Conservation (phyloP, 805 yeast species). For the Candida sithepensis region DNA sequence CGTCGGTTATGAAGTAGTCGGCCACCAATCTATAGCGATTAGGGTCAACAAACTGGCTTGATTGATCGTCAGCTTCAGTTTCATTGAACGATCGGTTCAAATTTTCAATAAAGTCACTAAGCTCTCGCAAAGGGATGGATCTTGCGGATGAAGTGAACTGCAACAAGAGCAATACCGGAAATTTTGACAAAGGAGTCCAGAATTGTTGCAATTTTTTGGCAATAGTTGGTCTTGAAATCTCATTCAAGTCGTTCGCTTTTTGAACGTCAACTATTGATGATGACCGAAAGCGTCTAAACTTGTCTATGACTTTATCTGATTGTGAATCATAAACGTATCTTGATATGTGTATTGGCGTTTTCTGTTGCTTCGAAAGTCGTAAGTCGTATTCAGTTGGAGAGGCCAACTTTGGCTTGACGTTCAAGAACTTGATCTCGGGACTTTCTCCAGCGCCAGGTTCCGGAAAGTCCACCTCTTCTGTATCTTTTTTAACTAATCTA, state of each 20-base stretch:
- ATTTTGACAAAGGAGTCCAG: constrained; percentile 12
- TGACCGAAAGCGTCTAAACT: neutral
- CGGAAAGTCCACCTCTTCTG: too few relatives aligned
- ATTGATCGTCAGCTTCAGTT: neutral
- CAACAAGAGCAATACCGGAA: constrained; percentile 20
- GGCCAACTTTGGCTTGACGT: too few relatives aligned
- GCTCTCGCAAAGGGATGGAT: constrained; percentile 13
- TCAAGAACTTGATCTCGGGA: too few relatives aligned
- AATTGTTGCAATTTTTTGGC: constrained; percentile 1
- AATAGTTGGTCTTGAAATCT: neutral
- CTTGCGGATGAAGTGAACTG: constrained; percentile 7
- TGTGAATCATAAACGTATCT: constrained; percentile 8
- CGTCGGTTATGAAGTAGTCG: constrained; percentile 18
- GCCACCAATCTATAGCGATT: constrained; percentile 16
- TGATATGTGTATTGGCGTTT: neutral
- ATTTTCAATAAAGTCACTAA: constrained; percentile 18
- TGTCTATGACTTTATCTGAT: constrained; percentile 8
- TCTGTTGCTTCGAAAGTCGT: neutral
- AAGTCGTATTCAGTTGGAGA: neutral
- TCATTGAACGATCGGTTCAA: constrained; percentile 14
- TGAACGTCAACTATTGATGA: neutral
- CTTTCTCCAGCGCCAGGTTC: too few relatives aligned
- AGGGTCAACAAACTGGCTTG: constrained; percentile 14
- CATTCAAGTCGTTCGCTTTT: neutral
- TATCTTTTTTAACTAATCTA: too few relatives aligned